A percentile compares a stretch with the other conserved stretches of the same genome.
These are phyloP conservation scores for Tolypocladium endophyticum DNA, from an alignment of 2,329 filamentous ascomycete species.

Conservation along the genomic window DNA sequence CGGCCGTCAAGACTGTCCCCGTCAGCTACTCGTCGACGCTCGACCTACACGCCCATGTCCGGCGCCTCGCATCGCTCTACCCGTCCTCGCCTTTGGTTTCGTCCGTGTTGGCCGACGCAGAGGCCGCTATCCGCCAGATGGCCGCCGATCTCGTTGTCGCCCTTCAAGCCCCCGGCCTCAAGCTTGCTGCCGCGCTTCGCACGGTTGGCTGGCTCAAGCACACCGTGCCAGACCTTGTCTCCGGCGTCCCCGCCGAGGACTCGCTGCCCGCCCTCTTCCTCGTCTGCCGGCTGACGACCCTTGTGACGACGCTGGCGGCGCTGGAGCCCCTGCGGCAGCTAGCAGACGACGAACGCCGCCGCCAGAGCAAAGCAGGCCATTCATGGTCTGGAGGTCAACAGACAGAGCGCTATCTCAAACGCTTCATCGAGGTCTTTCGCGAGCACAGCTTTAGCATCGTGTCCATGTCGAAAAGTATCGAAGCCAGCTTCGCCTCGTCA, in stretches of 20 bases:
- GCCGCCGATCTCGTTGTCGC: conserved; percentile 71
- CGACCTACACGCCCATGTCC: conserved; percentile 89
- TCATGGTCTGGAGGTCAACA: conserved; percentile 69
- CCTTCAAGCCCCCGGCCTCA: conserved; percentile 67
- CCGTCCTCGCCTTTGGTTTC: conserved; percentile 65
- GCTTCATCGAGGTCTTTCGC: conserved; percentile 93
- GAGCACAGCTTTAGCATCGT: conserved; percentile 96
- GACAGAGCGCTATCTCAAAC: conserved; percentile 86
- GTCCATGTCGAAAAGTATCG: conserved; percentile 83
- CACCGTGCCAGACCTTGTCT: conserved; percentile 64
- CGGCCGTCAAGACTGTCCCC: conserved; percentile 55
- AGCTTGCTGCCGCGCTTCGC: conserved; percentile 80
- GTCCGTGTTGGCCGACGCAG: conserved; percentile 66
- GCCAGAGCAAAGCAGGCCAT: conserved; percentile 29
- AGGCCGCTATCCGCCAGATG: conserved; percentile 81
- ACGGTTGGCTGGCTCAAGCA: conserved; percentile 86
- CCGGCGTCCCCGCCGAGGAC: conserved; percentile 39
- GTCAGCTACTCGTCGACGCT: conserved; percentile 81
- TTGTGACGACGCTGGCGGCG: conserved; percentile 71
- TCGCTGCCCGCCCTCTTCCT: conserved; percentile 76
- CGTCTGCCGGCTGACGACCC: conserved; percentile 70
- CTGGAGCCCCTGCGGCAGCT: conserved; percentile 77
- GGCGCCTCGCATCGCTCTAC: conserved; percentile 72
- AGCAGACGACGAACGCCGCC: conserved; percentile 69
- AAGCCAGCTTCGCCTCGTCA: conserved; percentile 27